Base-by-base conservation (phyloP, 148 eudicot genomes). In the Polygonum maritimum region DNA sequence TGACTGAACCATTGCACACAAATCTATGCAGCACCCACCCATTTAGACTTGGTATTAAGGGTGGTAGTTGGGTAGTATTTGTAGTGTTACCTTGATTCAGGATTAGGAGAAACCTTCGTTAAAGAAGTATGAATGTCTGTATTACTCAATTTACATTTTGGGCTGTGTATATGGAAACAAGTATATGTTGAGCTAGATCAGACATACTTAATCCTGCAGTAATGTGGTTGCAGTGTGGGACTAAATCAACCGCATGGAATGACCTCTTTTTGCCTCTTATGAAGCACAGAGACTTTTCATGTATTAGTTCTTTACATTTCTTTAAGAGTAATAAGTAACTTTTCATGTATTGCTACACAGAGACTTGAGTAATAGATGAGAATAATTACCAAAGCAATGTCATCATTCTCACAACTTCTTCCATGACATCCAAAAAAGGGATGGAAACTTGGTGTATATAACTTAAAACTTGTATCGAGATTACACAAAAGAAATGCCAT, bases 401-500 rank as follows among this genome's bases (percentile, higher is more conserved):
- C 47, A 51, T 51, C 18, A 15, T 15, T 8, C 47, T 44, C 11
- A 44, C 10, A 44, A 44, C 7, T 7, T 44, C 47, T 7, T 7
- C 47, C 57, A 51, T 51, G n/a, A 16, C 7, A 51, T 51, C 57
- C 57, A 51, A 51, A 12, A 26, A 21, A 12, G 31, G 16, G 19
- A 31, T 1, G 22, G 35, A 21, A 21, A 62, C 38, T 33, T 31
- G 69, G 69, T 26, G 69, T 62, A 62, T 51, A 13, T 62, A 62
- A 26, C 18, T 62, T 26, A 62, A 2, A 54, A 21, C 69, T 62
- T 62, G 4, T 62, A 62, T 8, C 11, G 69, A 62, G 13, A n/a
- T 62, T 62, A 31, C 69, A 62, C 69, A 62, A 58, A 58, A 62
- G 69, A 22, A 31, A 62, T 31, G 38, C 38, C 69, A 62, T 62